Evolutionary conservation across 2,329 filamentous ascomycete species (phyloP).

Genomic region (Beauveria varroae): DNA sequence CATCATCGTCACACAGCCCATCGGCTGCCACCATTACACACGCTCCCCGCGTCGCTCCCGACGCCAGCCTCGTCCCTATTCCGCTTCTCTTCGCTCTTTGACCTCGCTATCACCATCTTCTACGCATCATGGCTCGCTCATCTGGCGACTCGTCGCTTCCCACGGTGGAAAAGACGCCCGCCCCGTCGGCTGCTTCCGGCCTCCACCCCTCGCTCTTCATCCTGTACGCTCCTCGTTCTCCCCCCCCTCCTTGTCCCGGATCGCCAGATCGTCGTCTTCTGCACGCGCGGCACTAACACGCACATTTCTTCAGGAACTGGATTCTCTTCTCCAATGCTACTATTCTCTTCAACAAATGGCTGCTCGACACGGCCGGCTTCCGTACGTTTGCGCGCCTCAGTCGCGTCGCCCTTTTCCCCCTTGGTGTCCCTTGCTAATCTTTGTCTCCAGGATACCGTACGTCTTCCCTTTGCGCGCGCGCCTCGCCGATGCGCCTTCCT

Average conservation of each 20-base stretch:
- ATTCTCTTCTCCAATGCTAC: constrained; percentile 78
- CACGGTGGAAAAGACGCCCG: constrained; percentile 20
- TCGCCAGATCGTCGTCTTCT: neutral
- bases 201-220: constrained; percentile 29
- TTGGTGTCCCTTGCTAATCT: constrained; percentile 13
- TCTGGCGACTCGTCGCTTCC: constrained; percentile 8
- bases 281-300: neutral
- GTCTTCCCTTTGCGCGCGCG: constrained; percentile 10
- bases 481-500: neutral
- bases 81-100: neutral
- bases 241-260: neutral
- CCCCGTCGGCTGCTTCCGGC: constrained; percentile 13
- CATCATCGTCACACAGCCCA: too few species aligned
- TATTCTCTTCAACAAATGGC: constrained; percentile 90
- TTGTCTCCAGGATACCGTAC: constrained; percentile 26
- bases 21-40: too few species aligned
- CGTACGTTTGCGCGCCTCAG: constrained; percentile 42
- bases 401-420: constrained; percentile 14
- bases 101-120: neutral
- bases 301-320: constrained; percentile 50
- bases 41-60: neutral
- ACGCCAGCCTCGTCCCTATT: neutral
- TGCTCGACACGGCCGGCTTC: constrained; percentile 68
- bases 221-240: constrained; percentile 16
- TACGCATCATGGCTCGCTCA: neutral